A percentile compares a stretch with the other conserved stretches of the same genome.
These are phyloP conservation scores for Crotalaria pallida DNA, from an alignment of 306 rosid species.

Conservation along the genomic window DNA sequence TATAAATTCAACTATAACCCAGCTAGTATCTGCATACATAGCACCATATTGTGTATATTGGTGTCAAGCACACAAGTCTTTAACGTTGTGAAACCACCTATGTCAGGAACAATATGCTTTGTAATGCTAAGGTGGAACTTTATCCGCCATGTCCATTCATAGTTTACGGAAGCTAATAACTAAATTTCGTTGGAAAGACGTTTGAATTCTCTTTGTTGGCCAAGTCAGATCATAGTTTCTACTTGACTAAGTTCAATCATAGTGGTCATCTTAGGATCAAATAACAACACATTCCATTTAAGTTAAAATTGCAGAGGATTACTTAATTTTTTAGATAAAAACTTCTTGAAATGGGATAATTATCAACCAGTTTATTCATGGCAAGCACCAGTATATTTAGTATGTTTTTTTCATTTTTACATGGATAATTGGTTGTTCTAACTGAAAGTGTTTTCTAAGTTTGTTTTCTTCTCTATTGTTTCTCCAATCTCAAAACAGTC, in stretches of 20 bases:
- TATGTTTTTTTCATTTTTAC: background rate
- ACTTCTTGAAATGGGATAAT: background rate
- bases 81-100: background rate
- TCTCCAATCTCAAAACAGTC: constrained; percentile 16
- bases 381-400: background rate
- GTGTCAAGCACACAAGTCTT: background rate
- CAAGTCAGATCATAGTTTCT: background rate
- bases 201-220: background rate
- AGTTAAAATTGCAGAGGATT: background rate
- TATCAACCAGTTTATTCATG: background rate
- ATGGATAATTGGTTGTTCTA: background rate
- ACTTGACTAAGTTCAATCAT: background rate
- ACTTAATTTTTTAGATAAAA: background rate
- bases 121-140: background rate
- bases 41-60: background rate
- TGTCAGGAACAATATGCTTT: background rate
- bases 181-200: background rate
- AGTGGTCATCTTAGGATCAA: background rate
- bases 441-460: background rate
- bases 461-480: background rate
- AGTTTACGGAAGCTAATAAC: background rate
- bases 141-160: background rate
- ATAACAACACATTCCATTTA: background rate
- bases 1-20: background rate
- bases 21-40: background rate